Evolutionary conservation across 306 rosid genomes (phyloP).

Genomic region (Delonix regia): DNA sequence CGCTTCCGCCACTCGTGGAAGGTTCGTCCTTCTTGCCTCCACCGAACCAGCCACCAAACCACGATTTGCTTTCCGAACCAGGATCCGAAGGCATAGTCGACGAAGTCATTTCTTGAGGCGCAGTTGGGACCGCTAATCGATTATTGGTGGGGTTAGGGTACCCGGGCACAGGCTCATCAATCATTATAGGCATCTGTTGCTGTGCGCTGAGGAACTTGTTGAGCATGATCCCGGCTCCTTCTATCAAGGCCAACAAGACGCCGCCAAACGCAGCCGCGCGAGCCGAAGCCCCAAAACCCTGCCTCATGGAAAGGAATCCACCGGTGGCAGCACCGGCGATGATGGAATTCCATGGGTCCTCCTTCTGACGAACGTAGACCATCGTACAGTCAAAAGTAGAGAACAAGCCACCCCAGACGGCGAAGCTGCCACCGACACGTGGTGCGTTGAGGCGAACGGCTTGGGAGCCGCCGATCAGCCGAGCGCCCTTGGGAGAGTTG

Average conservation of each 20-base stretch:
- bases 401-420: constrained; percentile 92
- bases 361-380: constrained; percentile 88
- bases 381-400: constrained; percentile 83
- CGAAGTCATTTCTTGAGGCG: constrained; percentile 30
- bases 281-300: constrained; percentile 63
- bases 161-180: constrained; percentile 60
- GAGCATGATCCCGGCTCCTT: constrained; percentile 93
- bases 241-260: constrained; percentile 70
- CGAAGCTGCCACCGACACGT: constrained; percentile 81
- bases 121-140: constrained; percentile 40
- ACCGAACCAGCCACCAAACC: constrained; percentile 64
- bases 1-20: constrained; percentile 58
- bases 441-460: constrained; percentile 90
- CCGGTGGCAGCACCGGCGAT: constrained; percentile 88
- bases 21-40: constrained; percentile 57
- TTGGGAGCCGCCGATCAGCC: constrained; percentile 71
- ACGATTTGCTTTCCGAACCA: constrained; percentile 35
- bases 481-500: constrained; percentile 73
- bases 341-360: constrained; percentile 95
- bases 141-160: constrained; percentile 36
- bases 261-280: constrained; percentile 74
- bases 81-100: constrained; percentile 6
- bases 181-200: constrained; percentile 60
- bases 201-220: constrained; percentile 64
- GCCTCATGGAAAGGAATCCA: constrained; percentile 82